Conservation (phyloP, 2,329 filamentous ascomycete species). For the Verticillium klebahnii region DNA sequence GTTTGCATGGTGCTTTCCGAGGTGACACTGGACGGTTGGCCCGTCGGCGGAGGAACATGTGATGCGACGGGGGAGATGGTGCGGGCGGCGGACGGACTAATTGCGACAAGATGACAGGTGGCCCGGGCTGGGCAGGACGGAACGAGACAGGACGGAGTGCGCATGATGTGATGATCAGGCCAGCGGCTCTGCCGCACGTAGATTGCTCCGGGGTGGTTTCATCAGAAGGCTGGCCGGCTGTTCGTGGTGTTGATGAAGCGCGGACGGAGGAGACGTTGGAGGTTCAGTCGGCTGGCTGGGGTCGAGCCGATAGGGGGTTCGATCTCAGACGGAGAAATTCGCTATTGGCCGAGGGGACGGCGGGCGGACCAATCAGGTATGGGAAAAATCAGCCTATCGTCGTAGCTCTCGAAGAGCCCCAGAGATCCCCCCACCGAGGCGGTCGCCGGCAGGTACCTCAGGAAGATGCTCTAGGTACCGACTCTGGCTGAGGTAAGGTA, state of each 20-base stretch:
- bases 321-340: constrained; percentile 11
- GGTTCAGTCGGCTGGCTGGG: background rate
- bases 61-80: background rate
- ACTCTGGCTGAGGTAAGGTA: background rate
- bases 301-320: background rate
- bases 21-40: background rate
- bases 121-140: background rate
- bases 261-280: background rate
- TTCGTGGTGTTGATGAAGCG: background rate
- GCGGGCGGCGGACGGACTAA: background rate
- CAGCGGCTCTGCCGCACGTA: background rate
- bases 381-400: background rate
- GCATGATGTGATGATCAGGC: background rate
- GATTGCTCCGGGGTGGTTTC: background rate
- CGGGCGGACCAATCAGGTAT: background rate
- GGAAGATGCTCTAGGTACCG: background rate
- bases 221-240: background rate
- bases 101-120: background rate
- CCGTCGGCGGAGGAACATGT: background rate
- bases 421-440: background rate
- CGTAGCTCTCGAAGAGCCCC: background rate
- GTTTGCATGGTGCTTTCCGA: background rate
- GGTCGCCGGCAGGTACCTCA: background rate
- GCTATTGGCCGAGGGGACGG: constrained; percentile 3
- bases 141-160: background rate